Base-by-base conservation (phyloP, 129 eudicot genomes). In the Lactuca sativa region DNA sequence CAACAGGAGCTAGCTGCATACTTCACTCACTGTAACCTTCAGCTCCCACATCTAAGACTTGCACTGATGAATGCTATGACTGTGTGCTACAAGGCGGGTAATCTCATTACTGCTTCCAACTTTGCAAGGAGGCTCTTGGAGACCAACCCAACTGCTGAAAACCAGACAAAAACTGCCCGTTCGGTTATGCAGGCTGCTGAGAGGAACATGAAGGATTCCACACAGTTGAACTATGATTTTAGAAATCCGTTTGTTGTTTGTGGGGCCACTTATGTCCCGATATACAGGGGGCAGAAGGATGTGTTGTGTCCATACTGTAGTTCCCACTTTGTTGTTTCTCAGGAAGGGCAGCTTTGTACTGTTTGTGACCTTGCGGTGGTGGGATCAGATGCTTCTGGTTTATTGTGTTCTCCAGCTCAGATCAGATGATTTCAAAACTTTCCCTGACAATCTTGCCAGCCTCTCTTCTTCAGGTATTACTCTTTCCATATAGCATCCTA, bases 1-100 rank as follows among this genome's bases (percentile, higher is more conserved):
- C 87, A 84, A 64, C 95, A 84, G 64, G 95, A 87, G 64, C 78
- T 87, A 52, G 95, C 95, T 0, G 95, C 95, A 10, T 87, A 87
- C 44, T 87, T 87, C 67, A 87, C 95, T 13, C 95, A 87, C 64
- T 87, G 95, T 56, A 82, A 80, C 62, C 90, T 87, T 61, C 95
- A 87, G 78, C 59, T 76, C 33, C 95, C 95, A 10, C 95, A 87
- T 61, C 63, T 71, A 59, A 79, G 95, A 41, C 90, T 87, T 18
- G 95, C 95, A 0, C 41, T 87, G 30, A 17, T 67, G 78, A 87
- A 80, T 64, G 95, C 95, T 0, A 87, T 87, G 95, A 77, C 82
- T 36, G 79, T 82, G 41, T 82, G 90, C 63, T 84, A 59, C 78
- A 87, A 82, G 65, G 83, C 88, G 0, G 53, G 80, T 30, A 87